These are phyloP conservation scores for Phoma herbarum DNA, from an alignment of 2,329 filamentous ascomycete genomes.

Conservation along the genomic window DNA sequence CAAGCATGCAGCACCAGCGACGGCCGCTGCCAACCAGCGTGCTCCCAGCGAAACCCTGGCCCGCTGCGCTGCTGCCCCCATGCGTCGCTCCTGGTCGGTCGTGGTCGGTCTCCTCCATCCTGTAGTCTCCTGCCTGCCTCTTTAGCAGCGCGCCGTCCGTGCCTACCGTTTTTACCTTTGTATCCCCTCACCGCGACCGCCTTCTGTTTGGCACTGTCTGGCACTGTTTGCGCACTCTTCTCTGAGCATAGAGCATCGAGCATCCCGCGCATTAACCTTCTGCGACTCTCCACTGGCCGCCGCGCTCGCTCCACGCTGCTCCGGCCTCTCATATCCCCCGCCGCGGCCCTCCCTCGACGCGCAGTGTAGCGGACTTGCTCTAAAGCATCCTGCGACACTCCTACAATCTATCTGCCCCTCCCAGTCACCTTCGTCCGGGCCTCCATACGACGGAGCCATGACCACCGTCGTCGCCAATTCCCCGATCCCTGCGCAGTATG, in stretches of 20 bases:
- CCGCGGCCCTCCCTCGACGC: constrained; percentile 46
- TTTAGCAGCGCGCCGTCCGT: constrained; percentile 24
- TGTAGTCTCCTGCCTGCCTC: constrained; percentile 12
- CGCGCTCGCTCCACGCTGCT: constrained; percentile 6
- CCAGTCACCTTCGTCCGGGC: constrained; percentile 24
- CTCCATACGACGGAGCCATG: constrained; percentile 50
- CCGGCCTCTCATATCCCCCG: constrained; percentile 29
- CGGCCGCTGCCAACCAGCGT: constrained; percentile 14
- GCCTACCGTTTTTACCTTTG: constrained; percentile 19
- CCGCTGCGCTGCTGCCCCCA: constrained; percentile 19
- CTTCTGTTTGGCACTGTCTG: neutral
- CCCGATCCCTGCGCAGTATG: constrained; percentile 51
- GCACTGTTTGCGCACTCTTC: neutral
- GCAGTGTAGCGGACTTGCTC: constrained; percentile 45
- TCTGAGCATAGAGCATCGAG: neutral
- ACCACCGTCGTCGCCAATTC: constrained; percentile 58
- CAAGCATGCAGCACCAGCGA: constrained; percentile 9
- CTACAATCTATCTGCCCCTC: constrained; percentile 44
- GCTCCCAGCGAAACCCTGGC: constrained; percentile 22
- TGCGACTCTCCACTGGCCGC: constrained; percentile 14
- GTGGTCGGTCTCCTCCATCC: constrained; percentile 9
- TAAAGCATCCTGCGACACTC: constrained; percentile 47
- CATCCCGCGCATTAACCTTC: constrained; percentile 14
- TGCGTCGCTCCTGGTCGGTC: constrained; percentile 1
- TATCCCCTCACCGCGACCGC: constrained; percentile 20